Percentiles rank a stretch among this genome's conserved stretches.
Evolutionary conservation across 2,329 filamentous ascomycete genomes (phyloP).

Genomic region (Colletotrichum somersetense): DNA sequence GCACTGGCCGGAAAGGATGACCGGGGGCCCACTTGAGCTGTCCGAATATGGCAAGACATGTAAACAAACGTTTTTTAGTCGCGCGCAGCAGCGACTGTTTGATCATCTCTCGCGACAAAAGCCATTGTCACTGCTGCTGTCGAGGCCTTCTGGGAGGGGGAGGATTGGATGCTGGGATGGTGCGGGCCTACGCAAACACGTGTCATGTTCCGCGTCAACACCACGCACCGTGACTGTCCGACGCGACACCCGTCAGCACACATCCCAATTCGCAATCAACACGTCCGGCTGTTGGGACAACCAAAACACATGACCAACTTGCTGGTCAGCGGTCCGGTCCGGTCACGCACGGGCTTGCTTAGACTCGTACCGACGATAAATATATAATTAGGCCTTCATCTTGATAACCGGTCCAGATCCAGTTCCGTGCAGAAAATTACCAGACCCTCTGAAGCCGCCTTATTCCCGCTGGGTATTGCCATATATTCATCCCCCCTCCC

Average conservation of each 20-base stretch:
- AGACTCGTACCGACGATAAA: no score
- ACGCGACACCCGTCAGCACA: slow-evolving; percentile 4
- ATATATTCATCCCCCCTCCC: background rate
- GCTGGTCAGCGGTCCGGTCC: background rate
- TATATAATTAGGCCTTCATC: background rate
- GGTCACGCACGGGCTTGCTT: background rate
- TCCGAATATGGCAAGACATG: slow-evolving; percentile 34
- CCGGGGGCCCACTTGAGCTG: slow-evolving; percentile 20
- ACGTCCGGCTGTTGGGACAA: slow-evolving; percentile 28
- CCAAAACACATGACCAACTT: background rate
- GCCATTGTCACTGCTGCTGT: background rate
- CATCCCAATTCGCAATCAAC: background rate
- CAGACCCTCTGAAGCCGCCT: background rate
- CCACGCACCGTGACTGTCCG: background rate
- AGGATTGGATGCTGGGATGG: slow-evolving; percentile 9
- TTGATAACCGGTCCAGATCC: background rate
- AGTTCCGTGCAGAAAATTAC: background rate
- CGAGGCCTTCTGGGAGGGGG: background rate
- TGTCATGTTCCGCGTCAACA: background rate
- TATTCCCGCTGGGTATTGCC: slow-evolving; percentile 4
- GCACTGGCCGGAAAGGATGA: slow-evolving; percentile 23
- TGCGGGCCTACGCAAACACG: slow-evolving; percentile 4
- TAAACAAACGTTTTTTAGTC: slow-evolving; percentile 38
- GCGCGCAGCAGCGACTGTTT: slow-evolving; percentile 12
- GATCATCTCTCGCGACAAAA: slow-evolving; percentile 24